Base-by-base conservation (phyloP, 2,329 filamentous ascomycete species). In the Hypomyces perniciosus region DNA sequence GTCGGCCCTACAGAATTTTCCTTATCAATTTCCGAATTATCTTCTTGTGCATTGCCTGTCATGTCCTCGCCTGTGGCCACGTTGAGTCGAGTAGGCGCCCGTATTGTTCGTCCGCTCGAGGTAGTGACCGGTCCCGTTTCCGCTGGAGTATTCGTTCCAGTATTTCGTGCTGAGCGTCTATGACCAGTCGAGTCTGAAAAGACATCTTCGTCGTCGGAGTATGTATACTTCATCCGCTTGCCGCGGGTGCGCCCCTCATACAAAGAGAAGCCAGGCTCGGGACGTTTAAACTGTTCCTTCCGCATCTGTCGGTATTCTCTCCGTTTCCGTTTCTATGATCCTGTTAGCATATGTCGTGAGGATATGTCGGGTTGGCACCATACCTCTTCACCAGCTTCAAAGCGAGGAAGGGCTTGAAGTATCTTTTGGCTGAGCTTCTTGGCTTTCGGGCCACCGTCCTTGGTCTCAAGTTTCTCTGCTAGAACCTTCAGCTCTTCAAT, bases 201-300 rank as follows among this genome's bases (percentile, higher is more conserved):
- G 12, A 85, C 82, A 34, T 85, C 85, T 58, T 95, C 89, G 27
- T 95, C 89, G 47, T 96, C 91, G 0, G 90, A 95, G 64, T 88
- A 99, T 0, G 90, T 99, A 65, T 99, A 99, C 68, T 91, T 95
- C 72, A 95, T 87, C 54, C 92, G 87, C 75, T 99, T 97, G 51
- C 93, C 93, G 53, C 93, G 84, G 5, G 95, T 99, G 48, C 93
- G 88, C 45, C 93, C 93, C 72, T 99, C 93, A 67, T 99, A 99
- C 52, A 95, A 76, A 1, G 91, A 96, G 65, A 92, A 95, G 4
- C 90, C 90, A 8, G 87, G 85, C 60, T 96, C 91, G 5, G 90
- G 90, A 5, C 90, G 83, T 58, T 86, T 80, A 70, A 97, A 97
- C 53, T 88, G 85, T 54, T 92, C 88, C 64, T 92, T 92, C 56